Evolutionary conservation across 306 rosid species (phyloP).

Genomic region (Trifolium repens): DNA sequence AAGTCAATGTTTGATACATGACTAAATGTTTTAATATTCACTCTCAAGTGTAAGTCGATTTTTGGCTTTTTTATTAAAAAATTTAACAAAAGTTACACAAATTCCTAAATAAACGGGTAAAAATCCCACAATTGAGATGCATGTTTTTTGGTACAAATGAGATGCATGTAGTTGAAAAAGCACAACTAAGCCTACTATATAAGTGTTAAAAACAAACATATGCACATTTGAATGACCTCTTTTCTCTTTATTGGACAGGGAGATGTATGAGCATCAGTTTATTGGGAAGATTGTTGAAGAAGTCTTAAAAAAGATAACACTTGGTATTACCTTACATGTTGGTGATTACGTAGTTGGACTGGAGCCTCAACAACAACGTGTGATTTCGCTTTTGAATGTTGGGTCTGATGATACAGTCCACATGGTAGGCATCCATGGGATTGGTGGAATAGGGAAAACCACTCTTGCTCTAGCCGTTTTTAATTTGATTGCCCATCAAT

Average conservation of each 20-base stretch:
- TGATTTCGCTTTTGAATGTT: neutral
- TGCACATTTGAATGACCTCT: too few relatives aligned
- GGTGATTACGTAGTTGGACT: neutral
- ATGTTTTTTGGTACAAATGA: too few relatives aligned
- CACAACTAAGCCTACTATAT: too few relatives aligned
- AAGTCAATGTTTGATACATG: too few relatives aligned
- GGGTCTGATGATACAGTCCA: neutral
- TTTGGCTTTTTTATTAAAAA: too few relatives aligned
- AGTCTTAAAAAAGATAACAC: neutral
- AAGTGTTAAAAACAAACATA: too few relatives aligned
- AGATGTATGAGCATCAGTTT: neutral
- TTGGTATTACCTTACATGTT: neutral
- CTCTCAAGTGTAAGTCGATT: too few relatives aligned
- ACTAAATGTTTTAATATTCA: too few relatives aligned
- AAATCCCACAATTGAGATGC: too few relatives aligned
- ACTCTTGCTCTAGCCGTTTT: slow-evolving; percentile 1
- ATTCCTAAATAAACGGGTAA: too few relatives aligned
- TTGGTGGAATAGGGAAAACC: neutral
- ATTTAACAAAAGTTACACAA: too few relatives aligned
- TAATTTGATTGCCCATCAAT: neutral
- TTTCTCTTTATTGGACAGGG: neutral
- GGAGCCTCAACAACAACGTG: neutral
- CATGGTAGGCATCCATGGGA: slow-evolving; percentile 4
- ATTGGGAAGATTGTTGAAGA: neutral
- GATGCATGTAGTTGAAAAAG: too few relatives aligned